Base-by-base conservation (phyloP, 208 protist genomes). In the Sergeia podlipaevii region DNA sequence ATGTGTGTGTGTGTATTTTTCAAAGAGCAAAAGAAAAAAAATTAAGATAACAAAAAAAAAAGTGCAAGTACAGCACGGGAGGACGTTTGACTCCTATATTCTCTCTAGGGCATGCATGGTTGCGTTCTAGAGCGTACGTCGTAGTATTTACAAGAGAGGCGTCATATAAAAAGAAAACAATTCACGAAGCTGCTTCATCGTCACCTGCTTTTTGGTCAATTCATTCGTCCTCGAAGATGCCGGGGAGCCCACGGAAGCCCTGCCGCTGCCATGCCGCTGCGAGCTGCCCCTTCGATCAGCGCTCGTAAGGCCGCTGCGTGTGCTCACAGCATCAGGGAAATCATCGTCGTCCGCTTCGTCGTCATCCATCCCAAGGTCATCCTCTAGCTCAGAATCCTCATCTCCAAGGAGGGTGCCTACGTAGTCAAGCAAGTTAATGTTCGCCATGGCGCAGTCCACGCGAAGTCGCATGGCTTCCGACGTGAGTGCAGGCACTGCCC, bases 381-480 rank as follows among this genome's bases (percentile, higher is more conserved):
- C n/a, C 34, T 38, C 34, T n/a, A n/a, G 11, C 34, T 38, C 64
- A n/a, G 41, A 38, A 7, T 64, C 62, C 1, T 53, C 46, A 4
- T 57, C 41, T n/a, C 61, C 58, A 50, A 67, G 56, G n/a, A 56
- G 68, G 4, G 56, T 76, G 15, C 68, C 70, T 21, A 67, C 67
- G 56, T 80, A 85, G 26, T 74, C 70, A 7, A 42, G 33, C 20
- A 93, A 52, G 46, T 93, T 76, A 32, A 93, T 59, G 11, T 62
- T 53, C 11, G 42, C 20, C 52, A 90, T 58, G 2, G 77, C 79
- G 30, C 71, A 76, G 43, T 90, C 80, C 6, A 93, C 81, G 44
- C 85, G 85, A 23, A 28, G 59, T n/a, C 49, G 58, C 64, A 82
- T 93, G 20, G 71, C 56, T 11, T 77, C 70, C 0, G 85, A 90